These are phyloP conservation scores for Annona squamosa DNA, from an alignment of 164 flowering plant genomes.

Conservation along the genomic window DNA sequence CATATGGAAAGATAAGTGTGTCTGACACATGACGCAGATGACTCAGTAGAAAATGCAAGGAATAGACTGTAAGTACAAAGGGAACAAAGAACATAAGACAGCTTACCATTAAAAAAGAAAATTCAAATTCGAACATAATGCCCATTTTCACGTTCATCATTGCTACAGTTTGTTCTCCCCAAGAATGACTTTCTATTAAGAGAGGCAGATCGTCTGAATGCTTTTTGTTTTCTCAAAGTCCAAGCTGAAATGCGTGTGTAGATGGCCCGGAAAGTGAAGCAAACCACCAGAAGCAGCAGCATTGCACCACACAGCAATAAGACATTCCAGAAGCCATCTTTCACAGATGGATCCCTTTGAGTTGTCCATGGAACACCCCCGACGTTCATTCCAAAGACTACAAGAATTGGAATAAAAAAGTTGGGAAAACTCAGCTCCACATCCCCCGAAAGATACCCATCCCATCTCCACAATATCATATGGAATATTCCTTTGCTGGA, in stretches of 20 bases:
- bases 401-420: neutral
- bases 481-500: too few species aligned
- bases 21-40: neutral
- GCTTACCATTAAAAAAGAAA: neutral
- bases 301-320: constrained; percentile 52
- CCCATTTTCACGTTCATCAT: constrained; percentile 27
- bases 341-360: constrained; percentile 46
- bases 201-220: constrained; percentile 55
- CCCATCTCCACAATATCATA: too few species aligned
- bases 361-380: constrained; percentile 99
- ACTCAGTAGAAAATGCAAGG: neutral
- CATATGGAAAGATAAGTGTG: neutral
- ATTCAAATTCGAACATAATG: constrained; percentile 39
- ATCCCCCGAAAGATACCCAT: too few species aligned
- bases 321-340: constrained; percentile 81
- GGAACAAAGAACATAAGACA: neutral
- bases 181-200: constrained; percentile 65
- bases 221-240: constrained; percentile 56
- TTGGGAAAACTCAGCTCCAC: neutral
- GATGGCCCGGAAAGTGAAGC: constrained; percentile 60
- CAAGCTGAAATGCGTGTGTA: constrained; percentile 54
- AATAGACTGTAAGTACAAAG: neutral
- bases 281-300: constrained; percentile 54
- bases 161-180: constrained; percentile 29
- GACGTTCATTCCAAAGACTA: constrained; percentile 99